These are phyloP conservation scores for Pseudocercospora vitis DNA, from an alignment of 2,329 filamentous ascomycete genomes.

Conservation along the genomic window DNA sequence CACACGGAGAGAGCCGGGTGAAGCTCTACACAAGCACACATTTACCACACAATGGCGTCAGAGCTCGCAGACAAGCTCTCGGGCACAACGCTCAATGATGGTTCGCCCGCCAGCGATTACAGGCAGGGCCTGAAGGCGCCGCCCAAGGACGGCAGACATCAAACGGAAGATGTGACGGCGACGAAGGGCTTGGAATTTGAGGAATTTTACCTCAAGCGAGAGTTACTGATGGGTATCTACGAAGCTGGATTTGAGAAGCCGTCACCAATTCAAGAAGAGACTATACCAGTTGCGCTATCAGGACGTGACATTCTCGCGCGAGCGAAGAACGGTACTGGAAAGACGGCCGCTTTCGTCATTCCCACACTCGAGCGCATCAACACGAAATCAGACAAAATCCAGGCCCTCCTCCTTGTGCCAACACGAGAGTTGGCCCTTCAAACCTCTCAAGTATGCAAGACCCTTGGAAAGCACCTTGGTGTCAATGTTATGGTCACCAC, in stretches of 20 bases:
- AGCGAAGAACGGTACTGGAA: constrained; percentile 98
- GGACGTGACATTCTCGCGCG: constrained; percentile 92
- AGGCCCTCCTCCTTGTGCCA: constrained; percentile 93
- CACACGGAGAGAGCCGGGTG: constrained; percentile 1
- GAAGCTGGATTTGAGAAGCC: constrained; percentile 98
- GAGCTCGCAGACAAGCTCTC: constrained; percentile 59
- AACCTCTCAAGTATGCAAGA: constrained; percentile 99
- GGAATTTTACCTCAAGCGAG: constrained; percentile 91
- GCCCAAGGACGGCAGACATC: constrained; percentile 71
- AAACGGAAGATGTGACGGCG: constrained; percentile 96
- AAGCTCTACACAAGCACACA: constrained; percentile 6
- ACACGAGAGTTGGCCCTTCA: constrained; percentile 96
- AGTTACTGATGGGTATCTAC: constrained; percentile 98
- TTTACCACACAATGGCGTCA: constrained; percentile 44
- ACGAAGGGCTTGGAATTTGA: constrained; percentile 98
- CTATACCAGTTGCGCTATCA: constrained; percentile 92
- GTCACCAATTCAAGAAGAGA: constrained; percentile 98
- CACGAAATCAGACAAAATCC: constrained; percentile 92
- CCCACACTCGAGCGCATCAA: constrained; percentile 94
- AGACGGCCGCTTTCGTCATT: constrained; percentile 97
- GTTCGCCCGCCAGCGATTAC: constrained; percentile 66
- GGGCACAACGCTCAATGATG: constrained; percentile 52
- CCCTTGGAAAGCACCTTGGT: constrained; percentile 91
- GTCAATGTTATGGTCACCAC: constrained; percentile 99
- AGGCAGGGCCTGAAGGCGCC: constrained; percentile 71